Base-by-base conservation (phyloP, 2,329 filamentous ascomycete genomes). In the Sporothrix pallida region DNA sequence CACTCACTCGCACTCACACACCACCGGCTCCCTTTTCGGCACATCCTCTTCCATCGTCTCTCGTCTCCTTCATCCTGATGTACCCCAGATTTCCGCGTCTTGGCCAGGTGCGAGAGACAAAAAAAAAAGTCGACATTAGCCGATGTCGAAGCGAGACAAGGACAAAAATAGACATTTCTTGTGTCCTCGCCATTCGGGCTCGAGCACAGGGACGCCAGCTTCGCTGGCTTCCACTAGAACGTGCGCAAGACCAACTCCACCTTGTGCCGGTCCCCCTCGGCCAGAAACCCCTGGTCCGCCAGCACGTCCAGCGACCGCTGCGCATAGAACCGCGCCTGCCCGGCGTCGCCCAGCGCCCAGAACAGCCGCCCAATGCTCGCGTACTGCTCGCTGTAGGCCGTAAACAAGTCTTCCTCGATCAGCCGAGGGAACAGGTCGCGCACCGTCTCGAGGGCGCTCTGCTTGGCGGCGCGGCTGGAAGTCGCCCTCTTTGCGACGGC, bases 361-460 rank as follows among this genome's bases (percentile, higher is more conserved):
- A 79, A 81, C 7, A 82, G 76, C 23, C 80, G 77, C 10, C 79
- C 81, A 56, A 82, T 74, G 71, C 80, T 79, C 73, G 81, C 81
- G 68, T 80, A 80, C 73, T 81, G 81, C 74, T 81, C 79, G 3
- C 78, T 75, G 69, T 79, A 79, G 68, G 81, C 75, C 10, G 78
- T 77, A 17, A 78, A 78, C 26, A 82, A 76, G 23, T 80, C 78
- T 65, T 82, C 81, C 9, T 70, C 69, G 3, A 75, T 76, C 69
- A 81, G 75, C 44, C 81, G 77, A 7, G 58, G 76, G 75, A 81
- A 68, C 5, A 79, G 74, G 74, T 81, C 79, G 10, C 76, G 76
- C 10, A 78, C 78, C n/a, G 79, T 75, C n/a, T 75, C 76, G 48
- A 81, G 77, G 0, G 81, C 81, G 7, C 9, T 23, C n/a, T 20